Evolutionary conservation across 257 asterid genomes (phyloP).

Genomic region (Linderniella brevidens): DNA sequence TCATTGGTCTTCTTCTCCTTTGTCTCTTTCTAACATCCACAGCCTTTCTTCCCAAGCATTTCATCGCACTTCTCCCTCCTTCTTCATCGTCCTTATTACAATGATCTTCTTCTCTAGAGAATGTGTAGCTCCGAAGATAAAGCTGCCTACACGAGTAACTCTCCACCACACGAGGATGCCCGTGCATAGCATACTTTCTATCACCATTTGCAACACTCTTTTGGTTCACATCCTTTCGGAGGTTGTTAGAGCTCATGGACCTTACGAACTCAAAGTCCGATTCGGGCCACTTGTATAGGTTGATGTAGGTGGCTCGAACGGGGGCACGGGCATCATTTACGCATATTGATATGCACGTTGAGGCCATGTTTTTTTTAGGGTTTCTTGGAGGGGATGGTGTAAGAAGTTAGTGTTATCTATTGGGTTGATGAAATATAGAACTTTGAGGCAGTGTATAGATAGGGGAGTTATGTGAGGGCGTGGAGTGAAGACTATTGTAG

Average conservation of each 20-base stretch:
- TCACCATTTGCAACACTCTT: not conserved
- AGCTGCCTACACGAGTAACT: constrained; percentile 72
- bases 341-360: constrained; percentile 29
- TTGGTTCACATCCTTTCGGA: constrained; percentile 7
- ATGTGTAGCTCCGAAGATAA: constrained; percentile 72
- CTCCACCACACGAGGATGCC: constrained; percentile 48
- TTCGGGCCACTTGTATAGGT: constrained; percentile 52
- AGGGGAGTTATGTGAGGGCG: too few species aligned
- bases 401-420: too few species aligned
- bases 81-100: constrained; percentile 1
- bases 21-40: not conserved
- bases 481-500: too few species aligned
- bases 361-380: constrained; percentile 16
- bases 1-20: constrained; percentile 11
- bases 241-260: constrained; percentile 33
- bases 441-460: too few species aligned
- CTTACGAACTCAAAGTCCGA: constrained; percentile 54
- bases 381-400: too few species aligned
- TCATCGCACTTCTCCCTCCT: constrained; percentile 9
- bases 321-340: constrained; percentile 32
- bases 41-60: constrained; percentile 23
- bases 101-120: constrained; percentile 39
- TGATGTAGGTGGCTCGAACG: constrained; percentile 36
- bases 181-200: not conserved
- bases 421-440: too few species aligned